Evolutionary conservation across 2,329 filamentous ascomycete genomes (phyloP).

Genomic region (Penicillium sp.): DNA sequence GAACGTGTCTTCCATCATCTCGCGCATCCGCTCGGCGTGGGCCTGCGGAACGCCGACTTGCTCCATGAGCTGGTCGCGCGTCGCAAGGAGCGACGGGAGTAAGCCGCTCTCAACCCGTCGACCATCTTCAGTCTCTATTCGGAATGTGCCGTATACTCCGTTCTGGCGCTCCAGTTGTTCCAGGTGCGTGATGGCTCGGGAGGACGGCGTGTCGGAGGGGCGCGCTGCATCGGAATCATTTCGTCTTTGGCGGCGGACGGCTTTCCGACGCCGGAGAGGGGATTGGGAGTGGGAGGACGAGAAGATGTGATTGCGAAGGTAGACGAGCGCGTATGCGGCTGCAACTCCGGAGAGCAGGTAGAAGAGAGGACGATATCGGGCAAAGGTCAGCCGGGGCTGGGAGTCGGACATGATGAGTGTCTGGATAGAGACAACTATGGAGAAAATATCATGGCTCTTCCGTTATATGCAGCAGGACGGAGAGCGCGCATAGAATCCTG

Average conservation of each 20-base stretch:
- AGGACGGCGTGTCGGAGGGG: slow-evolving; percentile 39
- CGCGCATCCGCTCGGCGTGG: slow-evolving; percentile 47
- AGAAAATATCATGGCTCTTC: neutral
- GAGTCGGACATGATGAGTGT: slow-evolving; percentile 35
- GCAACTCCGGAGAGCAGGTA: slow-evolving; percentile 49
- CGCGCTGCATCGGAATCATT: slow-evolving; percentile 31
- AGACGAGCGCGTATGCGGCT: slow-evolving; percentile 48
- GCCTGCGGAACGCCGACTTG: slow-evolving; percentile 43
- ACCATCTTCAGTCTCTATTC: slow-evolving; percentile 48
- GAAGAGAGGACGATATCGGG: slow-evolving; percentile 47
- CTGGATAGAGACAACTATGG: slow-evolving; percentile 13
- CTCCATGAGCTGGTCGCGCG: slow-evolving; percentile 48
- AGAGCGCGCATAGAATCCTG: neutral
- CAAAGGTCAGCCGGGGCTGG: slow-evolving; percentile 36
- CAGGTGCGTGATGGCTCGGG: slow-evolving; percentile 44
- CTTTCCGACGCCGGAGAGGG: slow-evolving; percentile 45
- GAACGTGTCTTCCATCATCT: slow-evolving; percentile 51
- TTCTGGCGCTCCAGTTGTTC: slow-evolving; percentile 47
- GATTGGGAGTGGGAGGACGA: slow-evolving; percentile 31
- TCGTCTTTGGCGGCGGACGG: slow-evolving; percentile 43
- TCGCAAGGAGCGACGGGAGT: slow-evolving; percentile 48
- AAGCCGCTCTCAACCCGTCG: slow-evolving; percentile 47
- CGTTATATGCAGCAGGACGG: neutral
- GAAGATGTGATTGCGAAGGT: slow-evolving; percentile 42
- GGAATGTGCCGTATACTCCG: slow-evolving; percentile 48